phyloP scores from a whole-genome alignment of 2,329 filamentous ascomycete species.

The Phaeosphaeria sp. region DNA sequence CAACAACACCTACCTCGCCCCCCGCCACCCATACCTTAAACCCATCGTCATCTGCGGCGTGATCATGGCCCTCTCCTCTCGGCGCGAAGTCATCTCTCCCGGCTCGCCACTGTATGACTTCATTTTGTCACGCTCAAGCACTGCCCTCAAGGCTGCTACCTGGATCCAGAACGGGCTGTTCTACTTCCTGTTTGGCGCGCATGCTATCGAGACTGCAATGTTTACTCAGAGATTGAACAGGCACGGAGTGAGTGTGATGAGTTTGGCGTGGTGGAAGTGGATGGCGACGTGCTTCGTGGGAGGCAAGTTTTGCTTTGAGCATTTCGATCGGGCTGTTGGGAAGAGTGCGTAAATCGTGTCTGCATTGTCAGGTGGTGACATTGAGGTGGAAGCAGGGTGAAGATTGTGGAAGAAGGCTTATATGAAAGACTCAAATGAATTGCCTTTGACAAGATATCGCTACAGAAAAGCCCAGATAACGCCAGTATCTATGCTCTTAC shows the following conservation, averaged over 20 bases:
- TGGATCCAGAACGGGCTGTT: conserved; percentile 32
- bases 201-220: conserved; percentile 27
- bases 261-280: conserved; percentile 31
- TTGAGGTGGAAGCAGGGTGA: neutral
- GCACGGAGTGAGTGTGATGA: conserved; percentile 22
- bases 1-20: conserved; percentile 26
- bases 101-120: conserved; percentile 27
- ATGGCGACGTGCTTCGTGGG: conserved; percentile 34
- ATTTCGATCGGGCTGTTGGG: conserved; percentile 27
- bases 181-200: conserved; percentile 31
- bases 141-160: conserved; percentile 16
- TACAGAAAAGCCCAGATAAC: conserved; percentile 1
- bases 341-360: conserved; percentile 2
- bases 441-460: conserved; percentile 2
- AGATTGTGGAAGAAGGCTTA: neutral
- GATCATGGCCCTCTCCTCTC: conserved; percentile 32
- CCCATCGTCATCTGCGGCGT: conserved; percentile 29
- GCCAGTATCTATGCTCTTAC: conserved; percentile 9
- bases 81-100: conserved; percentile 21
- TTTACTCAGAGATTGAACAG: conserved; percentile 22
- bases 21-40: conserved; percentile 19
- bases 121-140: conserved; percentile 12
- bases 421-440: neutral
- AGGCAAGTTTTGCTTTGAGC: conserved; percentile 27
- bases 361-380: neutral